Evolutionary conservation across 1,139 yeast species (phyloP).

Genomic region (Yamadazyma jaroonii): DNA sequence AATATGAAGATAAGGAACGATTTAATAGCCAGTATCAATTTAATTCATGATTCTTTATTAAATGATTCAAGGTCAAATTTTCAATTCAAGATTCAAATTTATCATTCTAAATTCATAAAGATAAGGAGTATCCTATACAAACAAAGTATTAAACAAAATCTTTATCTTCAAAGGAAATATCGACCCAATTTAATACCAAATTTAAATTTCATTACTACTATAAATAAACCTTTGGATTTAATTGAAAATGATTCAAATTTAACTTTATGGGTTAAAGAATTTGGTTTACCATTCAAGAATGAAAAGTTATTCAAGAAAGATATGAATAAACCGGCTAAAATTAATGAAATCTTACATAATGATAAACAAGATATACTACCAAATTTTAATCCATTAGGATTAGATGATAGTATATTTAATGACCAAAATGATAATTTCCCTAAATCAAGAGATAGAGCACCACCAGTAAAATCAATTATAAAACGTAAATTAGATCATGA

Average conservation of each 20-base stretch:
- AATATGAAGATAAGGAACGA: constrained; percentile 25
- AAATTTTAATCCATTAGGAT: constrained; percentile 1
- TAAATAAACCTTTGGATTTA: constrained; percentile 11
- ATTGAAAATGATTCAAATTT: constrained; percentile 12
- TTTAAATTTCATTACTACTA: constrained; percentile 8
- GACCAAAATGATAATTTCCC: too few relatives aligned
- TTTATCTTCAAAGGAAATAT: constrained; percentile 11
- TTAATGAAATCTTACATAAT: too few relatives aligned
- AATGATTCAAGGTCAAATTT: constrained; percentile 21
- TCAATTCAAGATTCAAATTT: constrained; percentile 23
- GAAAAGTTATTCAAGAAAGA: constrained; percentile 4
- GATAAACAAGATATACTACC: too few relatives aligned
- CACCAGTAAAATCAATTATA: constrained; percentile 4
- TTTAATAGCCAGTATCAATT: constrained; percentile 31
- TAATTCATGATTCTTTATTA: constrained; percentile 28
- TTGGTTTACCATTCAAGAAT: constrained; percentile 11
- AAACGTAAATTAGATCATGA: constrained; percentile 3
- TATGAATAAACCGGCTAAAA: not conserved
- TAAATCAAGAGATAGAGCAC: not conserved
- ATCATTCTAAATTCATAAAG: constrained; percentile 24
- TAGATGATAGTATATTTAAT: too few relatives aligned
- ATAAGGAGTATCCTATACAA: constrained; percentile 30
- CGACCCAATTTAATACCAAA: constrained; percentile 14
- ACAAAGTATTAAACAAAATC: constrained; percentile 19
- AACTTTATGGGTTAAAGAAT: constrained; percentile 10